Percentiles rank a stretch among this genome's conserved stretches.
These are phyloP conservation scores for Endoconidiophora laricicola DNA, from an alignment of 2,329 filamentous ascomycete genomes.

Conservation along the genomic window DNA sequence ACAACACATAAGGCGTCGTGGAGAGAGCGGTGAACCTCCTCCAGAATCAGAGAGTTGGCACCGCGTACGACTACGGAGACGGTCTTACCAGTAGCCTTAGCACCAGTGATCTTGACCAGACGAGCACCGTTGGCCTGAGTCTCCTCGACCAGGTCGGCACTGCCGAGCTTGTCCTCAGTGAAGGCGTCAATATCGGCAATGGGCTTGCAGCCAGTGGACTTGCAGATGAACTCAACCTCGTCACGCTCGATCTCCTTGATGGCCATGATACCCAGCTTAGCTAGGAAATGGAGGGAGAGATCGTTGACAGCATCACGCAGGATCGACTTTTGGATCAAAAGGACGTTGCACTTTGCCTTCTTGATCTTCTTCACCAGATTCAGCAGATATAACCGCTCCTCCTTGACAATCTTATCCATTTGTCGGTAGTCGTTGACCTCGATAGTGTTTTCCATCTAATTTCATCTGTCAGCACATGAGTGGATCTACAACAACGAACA, in stretches of 20 bases:
- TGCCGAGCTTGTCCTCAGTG: constrained; percentile 93
- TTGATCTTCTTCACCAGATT: constrained; percentile 99
- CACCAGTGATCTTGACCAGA: constrained; percentile 88
- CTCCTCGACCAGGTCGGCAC: constrained; percentile 87
- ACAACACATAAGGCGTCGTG: constrained; percentile 97
- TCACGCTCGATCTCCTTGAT: constrained; percentile 98
- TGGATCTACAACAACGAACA: neutral
- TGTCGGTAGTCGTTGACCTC: constrained; percentile 98
- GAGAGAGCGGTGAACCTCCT: constrained; percentile 90
- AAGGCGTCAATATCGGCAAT: constrained; percentile 98
- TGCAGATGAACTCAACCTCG: constrained; percentile 98
- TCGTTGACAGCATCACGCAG: constrained; percentile 96
- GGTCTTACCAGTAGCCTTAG: constrained; percentile 70
- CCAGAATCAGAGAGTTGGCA: constrained; percentile 83
- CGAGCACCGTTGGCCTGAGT: constrained; percentile 72
- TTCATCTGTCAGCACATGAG: neutral
- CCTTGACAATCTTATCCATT: constrained; percentile 99
- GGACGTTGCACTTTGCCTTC: constrained; percentile 98
- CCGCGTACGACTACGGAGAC: constrained; percentile 89
- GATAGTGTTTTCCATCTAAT: constrained; percentile 95
- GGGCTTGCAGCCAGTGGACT: constrained; percentile 95
- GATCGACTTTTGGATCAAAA: constrained; percentile 97
- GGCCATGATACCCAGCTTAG: constrained; percentile 87
- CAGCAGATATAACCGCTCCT: constrained; percentile 91
- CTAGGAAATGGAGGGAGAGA: constrained; percentile 88